phyloP scores from a whole-genome alignment of 2,329 filamentous ascomycete species.

The Trichoderma harzianum region DNA sequence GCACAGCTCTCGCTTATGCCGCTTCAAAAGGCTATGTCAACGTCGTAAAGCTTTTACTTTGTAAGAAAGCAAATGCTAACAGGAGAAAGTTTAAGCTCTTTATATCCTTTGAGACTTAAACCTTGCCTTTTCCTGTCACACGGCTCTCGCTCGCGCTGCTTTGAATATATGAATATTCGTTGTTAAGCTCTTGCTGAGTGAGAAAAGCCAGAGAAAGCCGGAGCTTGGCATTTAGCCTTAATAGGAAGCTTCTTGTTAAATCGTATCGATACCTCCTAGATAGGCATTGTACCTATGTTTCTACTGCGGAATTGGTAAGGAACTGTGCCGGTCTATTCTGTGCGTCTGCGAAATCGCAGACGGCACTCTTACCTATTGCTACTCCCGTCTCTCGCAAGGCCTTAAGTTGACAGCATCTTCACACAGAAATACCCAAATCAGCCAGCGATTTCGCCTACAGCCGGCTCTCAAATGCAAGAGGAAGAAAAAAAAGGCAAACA shows the following conservation, averaged over 20 bases:
- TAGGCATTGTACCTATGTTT: background rate
- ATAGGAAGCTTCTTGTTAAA: background rate
- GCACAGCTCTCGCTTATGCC: background rate
- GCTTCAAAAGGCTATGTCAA: background rate
- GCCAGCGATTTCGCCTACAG: background rate
- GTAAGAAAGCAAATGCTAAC: background rate
- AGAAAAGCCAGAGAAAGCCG: background rate
- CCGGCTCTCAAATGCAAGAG: background rate
- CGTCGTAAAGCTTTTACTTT: background rate
- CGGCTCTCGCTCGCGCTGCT: too few relatives aligned
- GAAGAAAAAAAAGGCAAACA: background rate
- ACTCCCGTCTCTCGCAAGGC: background rate
- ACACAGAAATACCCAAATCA: background rate
- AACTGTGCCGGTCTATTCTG: background rate
- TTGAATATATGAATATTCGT: background rate
- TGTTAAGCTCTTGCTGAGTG: background rate
- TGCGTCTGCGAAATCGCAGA: background rate
- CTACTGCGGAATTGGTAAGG: background rate
- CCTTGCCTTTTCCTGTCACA: too few relatives aligned
- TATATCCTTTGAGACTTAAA: background rate
- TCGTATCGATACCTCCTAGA: background rate
- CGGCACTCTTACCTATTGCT: background rate
- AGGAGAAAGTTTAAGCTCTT: background rate
- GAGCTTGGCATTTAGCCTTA: background rate
- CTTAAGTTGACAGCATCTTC: background rate